phyloP scores from a whole-genome alignment of 139 green algal genomes.

The Micromonas commoda region DNA sequence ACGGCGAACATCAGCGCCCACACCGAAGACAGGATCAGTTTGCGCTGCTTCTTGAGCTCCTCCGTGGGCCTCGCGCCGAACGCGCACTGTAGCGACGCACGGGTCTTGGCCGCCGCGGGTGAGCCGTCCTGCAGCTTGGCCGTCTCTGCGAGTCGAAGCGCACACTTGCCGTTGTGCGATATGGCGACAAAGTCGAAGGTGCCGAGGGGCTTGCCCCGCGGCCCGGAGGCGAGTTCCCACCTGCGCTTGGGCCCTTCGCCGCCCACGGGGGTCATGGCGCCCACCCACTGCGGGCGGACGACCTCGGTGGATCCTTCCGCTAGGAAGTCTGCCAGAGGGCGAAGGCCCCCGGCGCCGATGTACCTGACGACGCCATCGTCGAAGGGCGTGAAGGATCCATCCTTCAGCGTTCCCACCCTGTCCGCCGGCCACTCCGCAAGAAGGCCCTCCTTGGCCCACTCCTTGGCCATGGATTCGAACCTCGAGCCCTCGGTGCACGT shows the following conservation, averaged over 20 bases:
- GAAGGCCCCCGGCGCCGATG: conserved; percentile 51
- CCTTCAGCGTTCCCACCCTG: conserved; percentile 46
- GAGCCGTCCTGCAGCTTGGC: conserved; percentile 28
- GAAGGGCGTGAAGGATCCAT: conserved; percentile 40
- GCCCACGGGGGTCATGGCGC: conserved; percentile 34
- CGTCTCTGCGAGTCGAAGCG: conserved; percentile 48
- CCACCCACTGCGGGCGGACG: conserved; percentile 55
- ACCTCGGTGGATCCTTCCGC: conserved; percentile 35
- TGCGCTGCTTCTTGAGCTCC: conserved; percentile 16
- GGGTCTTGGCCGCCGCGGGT: background rate
- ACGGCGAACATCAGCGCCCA: conserved; percentile 71
- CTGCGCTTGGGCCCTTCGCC: conserved; percentile 16
- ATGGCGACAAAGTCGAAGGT: conserved; percentile 65
- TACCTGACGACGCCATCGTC: conserved; percentile 33
- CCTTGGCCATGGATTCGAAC: background rate
- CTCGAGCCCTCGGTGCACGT: conserved; percentile 37
- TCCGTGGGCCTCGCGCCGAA: background rate
- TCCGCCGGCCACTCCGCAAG: conserved; percentile 38
- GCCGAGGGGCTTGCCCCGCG: conserved; percentile 25
- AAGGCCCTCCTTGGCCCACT: background rate
- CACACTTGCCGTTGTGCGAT: conserved; percentile 79
- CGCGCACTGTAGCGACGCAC: background rate
- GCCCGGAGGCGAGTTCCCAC: background rate
- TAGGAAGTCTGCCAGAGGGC: conserved; percentile 49
- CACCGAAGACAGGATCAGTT: conserved; percentile 39